Conservation (phyloP, 441 rosid species). For the Isatis lusitanica region DNA sequence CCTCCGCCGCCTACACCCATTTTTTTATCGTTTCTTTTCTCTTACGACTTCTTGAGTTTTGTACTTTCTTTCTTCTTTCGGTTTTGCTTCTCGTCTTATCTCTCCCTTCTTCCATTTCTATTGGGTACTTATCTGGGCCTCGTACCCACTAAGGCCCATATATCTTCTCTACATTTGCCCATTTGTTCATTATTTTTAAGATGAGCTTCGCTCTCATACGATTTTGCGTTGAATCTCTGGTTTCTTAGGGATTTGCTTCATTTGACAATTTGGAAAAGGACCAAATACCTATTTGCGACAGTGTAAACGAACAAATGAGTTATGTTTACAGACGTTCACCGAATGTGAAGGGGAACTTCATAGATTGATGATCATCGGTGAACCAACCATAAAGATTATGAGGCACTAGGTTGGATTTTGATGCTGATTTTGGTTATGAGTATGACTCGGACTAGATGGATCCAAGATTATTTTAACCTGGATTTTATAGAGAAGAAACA, state of each 20-base stretch:
- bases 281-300: not conserved
- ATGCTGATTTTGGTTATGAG: not conserved
- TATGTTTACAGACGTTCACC: not conserved
- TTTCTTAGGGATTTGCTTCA: not conserved
- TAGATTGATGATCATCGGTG: not conserved
- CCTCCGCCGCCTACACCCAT: constrained; percentile 47
- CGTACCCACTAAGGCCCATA: not conserved
- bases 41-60: not conserved
- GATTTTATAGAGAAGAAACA: not conserved
- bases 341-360: not conserved
- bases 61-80: not conserved
- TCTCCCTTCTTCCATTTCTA: not conserved
- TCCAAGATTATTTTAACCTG: not conserved
- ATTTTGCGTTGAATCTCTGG: not conserved
- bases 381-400: not conserved
- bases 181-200: not conserved
- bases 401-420: not conserved
- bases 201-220: not conserved
- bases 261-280: not conserved
- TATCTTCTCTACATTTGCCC: not conserved
- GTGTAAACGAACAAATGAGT: not conserved
- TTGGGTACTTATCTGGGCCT: constrained; percentile 19
- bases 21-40: not conserved
- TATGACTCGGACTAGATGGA: not conserved
- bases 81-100: constrained; percentile 26